Conservation (phyloP, 768 basidiomycete species). For the Kwoniella bestiolae region DNA sequence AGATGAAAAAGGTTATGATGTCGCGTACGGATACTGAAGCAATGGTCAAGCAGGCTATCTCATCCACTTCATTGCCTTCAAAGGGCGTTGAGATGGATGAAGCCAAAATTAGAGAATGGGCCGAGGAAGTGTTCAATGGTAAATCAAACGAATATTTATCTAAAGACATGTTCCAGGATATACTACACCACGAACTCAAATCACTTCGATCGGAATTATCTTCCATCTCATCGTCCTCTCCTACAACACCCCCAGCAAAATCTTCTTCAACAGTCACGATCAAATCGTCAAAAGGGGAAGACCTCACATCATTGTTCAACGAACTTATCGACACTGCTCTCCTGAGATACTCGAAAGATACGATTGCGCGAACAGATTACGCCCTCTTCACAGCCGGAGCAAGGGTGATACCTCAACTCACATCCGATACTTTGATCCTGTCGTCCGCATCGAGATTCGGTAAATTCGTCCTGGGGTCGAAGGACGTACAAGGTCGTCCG, state of each 20-base stretch:
- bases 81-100: slow-evolving; percentile 48
- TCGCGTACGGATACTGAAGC: slow-evolving; percentile 41
- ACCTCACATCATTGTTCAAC: slow-evolving; percentile 70
- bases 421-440: slow-evolving; percentile 76
- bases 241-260: not conserved
- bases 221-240: slow-evolving; percentile 11
- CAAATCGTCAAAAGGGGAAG: slow-evolving; percentile 64
- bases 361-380: slow-evolving; percentile 79
- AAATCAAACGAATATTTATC: slow-evolving; percentile 54
- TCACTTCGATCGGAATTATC: slow-evolving; percentile 31
- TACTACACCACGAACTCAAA: slow-evolving; percentile 56
- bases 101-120: slow-evolving; percentile 51
- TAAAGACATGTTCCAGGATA: slow-evolving; percentile 52
- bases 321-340: slow-evolving; percentile 79
- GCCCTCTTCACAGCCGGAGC: slow-evolving; percentile 84
- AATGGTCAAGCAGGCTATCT: slow-evolving; percentile 40
- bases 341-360: slow-evolving; percentile 72
- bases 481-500: slow-evolving; percentile 67
- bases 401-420: slow-evolving; percentile 77
- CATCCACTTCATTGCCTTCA: too few species aligned
- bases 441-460: slow-evolving; percentile 60
- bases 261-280: slow-evolving; percentile 26
- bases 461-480: slow-evolving; percentile 60
- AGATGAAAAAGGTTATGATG: slow-evolving; percentile 58
- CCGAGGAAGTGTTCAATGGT: slow-evolving; percentile 48